Conservation (phyloP, 2,329 filamentous ascomycete species). For the Aureobasidium sp. region DNA sequence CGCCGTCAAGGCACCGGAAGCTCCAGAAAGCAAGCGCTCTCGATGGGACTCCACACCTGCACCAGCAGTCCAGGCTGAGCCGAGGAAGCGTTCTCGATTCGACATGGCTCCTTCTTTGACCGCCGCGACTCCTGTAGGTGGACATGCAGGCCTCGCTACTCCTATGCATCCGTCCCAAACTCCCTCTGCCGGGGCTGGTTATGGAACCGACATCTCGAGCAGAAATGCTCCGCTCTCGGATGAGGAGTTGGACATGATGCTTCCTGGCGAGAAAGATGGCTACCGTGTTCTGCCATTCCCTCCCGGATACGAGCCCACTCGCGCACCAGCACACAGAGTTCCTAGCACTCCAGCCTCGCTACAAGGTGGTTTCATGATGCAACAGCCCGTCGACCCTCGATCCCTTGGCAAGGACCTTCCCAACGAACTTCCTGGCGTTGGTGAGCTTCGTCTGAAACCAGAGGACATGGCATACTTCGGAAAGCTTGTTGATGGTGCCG, state of each 20-base stretch:
- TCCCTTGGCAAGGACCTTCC: slow-evolving; percentile 83
- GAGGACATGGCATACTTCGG: slow-evolving; percentile 99
- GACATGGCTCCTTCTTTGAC: slow-evolving; percentile 69
- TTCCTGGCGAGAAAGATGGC: slow-evolving; percentile 67
- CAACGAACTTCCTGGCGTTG: slow-evolving; percentile 91
- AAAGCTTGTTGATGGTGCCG: slow-evolving; percentile 87
- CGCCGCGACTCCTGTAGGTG: slow-evolving; percentile 66
- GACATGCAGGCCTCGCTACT: slow-evolving; percentile 59
- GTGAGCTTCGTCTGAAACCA: slow-evolving; percentile 92
- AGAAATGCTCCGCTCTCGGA: slow-evolving; percentile 81
- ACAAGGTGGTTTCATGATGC: slow-evolving; percentile 88
- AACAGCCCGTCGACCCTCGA: slow-evolving; percentile 80
- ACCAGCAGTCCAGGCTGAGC: slow-evolving; percentile 42
- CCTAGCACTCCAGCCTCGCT: slow-evolving; percentile 59
- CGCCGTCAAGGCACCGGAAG: slow-evolving; percentile 32
- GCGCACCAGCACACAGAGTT: slow-evolving; percentile 67
- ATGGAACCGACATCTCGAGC: slow-evolving; percentile 72
- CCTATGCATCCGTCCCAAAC: slow-evolving; percentile 65
- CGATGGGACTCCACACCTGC: slow-evolving; percentile 81
- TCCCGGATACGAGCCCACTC: slow-evolving; percentile 80
- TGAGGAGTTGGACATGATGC: slow-evolving; percentile 85
- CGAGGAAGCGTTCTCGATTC: slow-evolving; percentile 80
- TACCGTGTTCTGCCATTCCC: slow-evolving; percentile 90
- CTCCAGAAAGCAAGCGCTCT: slow-evolving; percentile 54
- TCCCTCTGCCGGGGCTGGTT: slow-evolving; percentile 42